Evolutionary conservation across 805 yeast species (phyloP).

Genomic region (Brettanomyces bruxellensis): DNA sequence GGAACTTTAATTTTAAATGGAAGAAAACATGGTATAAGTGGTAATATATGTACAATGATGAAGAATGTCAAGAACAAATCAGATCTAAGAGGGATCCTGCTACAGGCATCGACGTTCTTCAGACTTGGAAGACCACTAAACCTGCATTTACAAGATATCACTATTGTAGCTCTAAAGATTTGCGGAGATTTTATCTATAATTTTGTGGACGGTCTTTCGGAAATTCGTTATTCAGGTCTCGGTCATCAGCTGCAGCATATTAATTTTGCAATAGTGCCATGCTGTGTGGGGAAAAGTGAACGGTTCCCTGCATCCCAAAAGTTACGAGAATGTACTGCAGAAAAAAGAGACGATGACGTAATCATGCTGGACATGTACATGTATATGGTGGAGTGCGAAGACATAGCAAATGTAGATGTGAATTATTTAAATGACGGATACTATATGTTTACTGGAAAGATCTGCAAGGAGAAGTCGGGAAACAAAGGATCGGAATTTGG

Average conservation of each 20-base stretch:
- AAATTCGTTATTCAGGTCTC: not conserved
- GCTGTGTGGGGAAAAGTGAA: constrained; percentile 12
- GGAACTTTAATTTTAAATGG: too few relatives aligned
- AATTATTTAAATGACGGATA: not conserved
- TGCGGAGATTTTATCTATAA: constrained; percentile 21
- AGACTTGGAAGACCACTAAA: constrained; percentile 4
- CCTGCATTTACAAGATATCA: not conserved
- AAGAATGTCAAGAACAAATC: not conserved
- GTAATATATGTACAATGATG: constrained; percentile 8
- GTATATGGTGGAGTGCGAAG: constrained; percentile 3
- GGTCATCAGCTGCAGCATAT: not conserved
- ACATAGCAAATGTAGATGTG: not conserved
- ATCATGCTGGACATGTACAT: constrained; percentile 4
- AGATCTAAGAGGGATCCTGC: constrained; percentile 5
- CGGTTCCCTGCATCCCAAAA: constrained; percentile 6
- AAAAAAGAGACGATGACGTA: not conserved
- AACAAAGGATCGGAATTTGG: too few relatives aligned
- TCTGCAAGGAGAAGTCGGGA: not conserved
- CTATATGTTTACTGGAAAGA: not conserved
- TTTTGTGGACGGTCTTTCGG: constrained; percentile 7
- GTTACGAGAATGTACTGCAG: not conserved
- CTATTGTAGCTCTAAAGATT: constrained; percentile 14
- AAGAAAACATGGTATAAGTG: not conserved
- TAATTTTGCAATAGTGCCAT: constrained; percentile 10
- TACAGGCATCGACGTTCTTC: constrained; percentile 6